phyloP scores from a whole-genome alignment of 148 eudicot genomes.

The Cornus kousa region DNA sequence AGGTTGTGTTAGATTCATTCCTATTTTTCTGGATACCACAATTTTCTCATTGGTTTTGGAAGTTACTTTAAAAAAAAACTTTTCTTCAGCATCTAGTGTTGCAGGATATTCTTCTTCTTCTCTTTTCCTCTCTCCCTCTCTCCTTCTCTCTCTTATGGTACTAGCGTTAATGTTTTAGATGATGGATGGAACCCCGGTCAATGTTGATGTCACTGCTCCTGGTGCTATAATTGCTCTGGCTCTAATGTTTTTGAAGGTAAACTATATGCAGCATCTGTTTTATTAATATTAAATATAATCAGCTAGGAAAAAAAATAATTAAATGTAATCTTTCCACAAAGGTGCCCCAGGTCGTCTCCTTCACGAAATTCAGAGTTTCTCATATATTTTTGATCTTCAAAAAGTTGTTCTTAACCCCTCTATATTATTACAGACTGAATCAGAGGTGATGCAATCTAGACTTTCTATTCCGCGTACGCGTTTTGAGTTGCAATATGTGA shows the following conservation, averaged over 20 bases:
- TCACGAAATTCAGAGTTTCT: neutral
- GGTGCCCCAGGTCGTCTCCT: neutral
- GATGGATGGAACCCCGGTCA: slow-evolving; percentile 64
- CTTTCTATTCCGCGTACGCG: slow-evolving; percentile 82
- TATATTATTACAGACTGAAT: slow-evolving; percentile 69
- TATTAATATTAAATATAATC: neutral
- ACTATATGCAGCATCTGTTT: neutral
- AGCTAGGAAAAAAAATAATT: too few species aligned
- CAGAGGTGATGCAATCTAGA: slow-evolving; percentile 68
- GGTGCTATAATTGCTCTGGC: slow-evolving; percentile 90
- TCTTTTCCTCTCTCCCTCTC: too few species aligned
- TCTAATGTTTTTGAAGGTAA: slow-evolving; percentile 94
- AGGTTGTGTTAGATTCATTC: slow-evolving; percentile 39
- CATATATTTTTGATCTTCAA: neutral
- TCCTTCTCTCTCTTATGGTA: neutral
- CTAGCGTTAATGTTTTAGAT: slow-evolving; percentile 33
- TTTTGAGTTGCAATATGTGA: slow-evolving; percentile 86
- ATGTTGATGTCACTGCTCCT: slow-evolving; percentile 97
- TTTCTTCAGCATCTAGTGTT: neutral
- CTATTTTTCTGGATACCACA: neutral
- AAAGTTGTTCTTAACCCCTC: neutral
- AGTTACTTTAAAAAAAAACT: neutral
- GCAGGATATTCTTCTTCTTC: neutral
- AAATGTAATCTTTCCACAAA: slow-evolving; percentile 5
- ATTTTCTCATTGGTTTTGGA: neutral